Evolutionary conservation across 768 basidiomycete species (phyloP), one percentile per base, ranked within the genome.

Genomic region (Coprinopsis sp.): DNA sequence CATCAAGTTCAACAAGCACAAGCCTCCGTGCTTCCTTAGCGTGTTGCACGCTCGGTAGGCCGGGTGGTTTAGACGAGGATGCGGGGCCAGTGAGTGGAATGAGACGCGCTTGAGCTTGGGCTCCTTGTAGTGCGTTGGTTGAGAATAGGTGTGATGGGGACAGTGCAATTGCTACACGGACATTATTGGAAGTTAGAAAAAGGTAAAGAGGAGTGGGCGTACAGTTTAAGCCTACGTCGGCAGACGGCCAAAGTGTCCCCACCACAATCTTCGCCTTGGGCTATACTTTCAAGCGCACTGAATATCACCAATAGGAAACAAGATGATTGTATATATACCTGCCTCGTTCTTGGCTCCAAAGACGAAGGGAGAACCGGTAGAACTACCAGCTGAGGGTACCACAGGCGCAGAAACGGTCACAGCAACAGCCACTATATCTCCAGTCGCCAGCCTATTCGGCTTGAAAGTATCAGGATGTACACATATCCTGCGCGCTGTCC

Each of bases 161-260:
- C 44, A 83, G 60, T 29, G 72, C 63, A 50, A 86, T 64, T 53
- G 64, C 87, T 90, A 52, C 37, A 55, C 38, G 34, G 14, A 38
- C 33, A 22, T 33, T 30, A 6, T 30, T 39, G 24, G 21, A 37
- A 39, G 7, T 40, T 33, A 25, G 25, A 28, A 30, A 33, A 18
- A 24, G 22, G 50, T 31, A 44, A 24, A 39, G 50, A 47, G 50
- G 50, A 39, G 51, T 58, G 45, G 50, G 72, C 81, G 57, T 61
- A 85, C 88, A 68, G 50, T 80, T 76, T 42, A 71, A 72, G 22
- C 78, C 59, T 45, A 82, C 44, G 6, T 86, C 83, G 36, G 73
- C 56, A 30, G 82, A 84, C n/a, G 87, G 87, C 88, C 88, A 91
- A 54, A 77, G 74, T 37, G 81, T 66, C 4, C 88, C 89, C 44